Base-by-base conservation (phyloP, 257 asterid species). In the Fraxinus quadrangulata region DNA sequence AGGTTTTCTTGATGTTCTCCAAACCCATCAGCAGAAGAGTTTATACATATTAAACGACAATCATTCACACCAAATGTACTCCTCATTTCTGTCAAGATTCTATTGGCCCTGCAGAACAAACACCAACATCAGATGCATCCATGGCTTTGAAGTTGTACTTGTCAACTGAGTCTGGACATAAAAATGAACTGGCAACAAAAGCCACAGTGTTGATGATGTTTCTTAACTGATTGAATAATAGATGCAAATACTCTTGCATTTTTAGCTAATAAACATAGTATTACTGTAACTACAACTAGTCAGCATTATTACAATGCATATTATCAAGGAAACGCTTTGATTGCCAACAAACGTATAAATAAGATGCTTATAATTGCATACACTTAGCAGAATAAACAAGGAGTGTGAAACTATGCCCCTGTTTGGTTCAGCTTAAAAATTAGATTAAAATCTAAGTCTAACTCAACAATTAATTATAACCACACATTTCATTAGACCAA, bases 11-110 rank as follows among this genome's bases (percentile, higher is more conserved):
- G 86, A 77, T 85, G 89, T 79, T 83, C 87, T 84, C 78, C 89
- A 33, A 80, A 71, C 75, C 92, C 95, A 80, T 88, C 89, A 37
- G 78, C 80, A 23, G 96, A 90, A 68, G 99, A 89, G 82, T 96
- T 93, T 79, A 93, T 86, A 86, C 96, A 88, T 89, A 93, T 80
- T 81, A 96, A 81, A 36, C 85, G 95, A 77, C 97, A 93, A 87
- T 87, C 93, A 85, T 84, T 88, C 74, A 89, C 81, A 85, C 98
- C 98, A 93, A 93, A 96, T 67, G 96, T 85, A 79, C 83, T 86
- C 86, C 87, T 89, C 98, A 93, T 92, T 78, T 90, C 93, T 72
- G 97, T 80, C 84, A 96, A 81, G 77, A 89, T 87, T 78, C 86
- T 88, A 77, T 86, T 77, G 78, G 97, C 90, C 81, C 98, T 93